Evolutionary conservation across 1,139 yeast species (phyloP), one percentile per base, ranked within the genome.

Genomic region (Suhomyces taliae): DNA sequence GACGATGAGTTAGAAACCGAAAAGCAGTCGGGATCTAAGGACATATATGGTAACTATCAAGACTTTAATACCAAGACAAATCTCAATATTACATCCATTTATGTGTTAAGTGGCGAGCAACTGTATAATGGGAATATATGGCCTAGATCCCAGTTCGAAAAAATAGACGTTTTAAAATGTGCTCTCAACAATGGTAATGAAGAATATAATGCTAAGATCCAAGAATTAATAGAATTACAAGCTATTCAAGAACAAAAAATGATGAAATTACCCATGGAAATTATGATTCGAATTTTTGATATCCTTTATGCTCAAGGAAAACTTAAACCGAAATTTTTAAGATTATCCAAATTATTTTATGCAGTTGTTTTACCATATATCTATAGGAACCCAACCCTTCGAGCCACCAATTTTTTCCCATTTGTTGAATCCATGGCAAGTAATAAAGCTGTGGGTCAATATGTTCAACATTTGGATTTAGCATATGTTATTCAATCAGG

Each of bases 401-500:
- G 74, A 47, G 83, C 93, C 5, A 72, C 76, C 45, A 91, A 90
- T 62, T 90, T 90, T 61, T 70, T 72, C 53, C 65, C 67, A 36
- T 93, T 93, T 69, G 93, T 90, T 39, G 89, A 86, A 9, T 71
- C 91, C 1, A 72, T 91, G 31, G 69, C 83, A 8, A 53, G 56
- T 36, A 76, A 70, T 54, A 77, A 74, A 53, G 54, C 59, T 33
- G 60, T 76, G 26, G 81, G 78, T 4, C 61, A 67, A 24, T 62
- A 74, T 50, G 83, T 87, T 12, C 67, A 67, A 44, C 70, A 70
- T 11, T 71, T 93, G 34, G 95, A 93, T 61, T 70, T 93, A 40
- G 78, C 95, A 8, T 76, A 82, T 46, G 89, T 91, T 44, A 82
- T 90, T 48, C 98, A 93, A 64, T 79, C 90, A 38, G 98, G 98